phyloP scores from a whole-genome alignment of 768 basidiomycete genomes.

The Suillus sp. region DNA sequence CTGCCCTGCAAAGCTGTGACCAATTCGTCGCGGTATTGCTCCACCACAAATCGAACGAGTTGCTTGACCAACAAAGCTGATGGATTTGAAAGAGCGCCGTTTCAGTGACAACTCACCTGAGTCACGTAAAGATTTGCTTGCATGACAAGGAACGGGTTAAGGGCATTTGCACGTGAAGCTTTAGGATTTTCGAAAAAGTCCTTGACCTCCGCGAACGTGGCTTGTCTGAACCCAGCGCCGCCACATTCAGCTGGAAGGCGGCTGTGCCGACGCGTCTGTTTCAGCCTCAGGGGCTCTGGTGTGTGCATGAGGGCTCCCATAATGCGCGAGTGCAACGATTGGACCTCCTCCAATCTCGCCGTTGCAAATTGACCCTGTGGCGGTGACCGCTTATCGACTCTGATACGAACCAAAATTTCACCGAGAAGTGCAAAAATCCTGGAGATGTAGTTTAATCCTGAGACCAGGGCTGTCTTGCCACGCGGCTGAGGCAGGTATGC shows the following conservation, averaged over 20 bases:
- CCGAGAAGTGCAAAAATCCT: slow-evolving; percentile 85
- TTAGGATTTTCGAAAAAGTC: slow-evolving; percentile 93
- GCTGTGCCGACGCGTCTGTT: slow-evolving; percentile 51
- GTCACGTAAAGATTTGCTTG: slow-evolving; percentile 93
- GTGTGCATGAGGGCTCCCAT: slow-evolving; percentile 72
- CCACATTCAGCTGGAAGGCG: slow-evolving; percentile 61
- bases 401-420: slow-evolving; percentile 84
- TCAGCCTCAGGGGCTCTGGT: slow-evolving; percentile 75
- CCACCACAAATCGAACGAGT: slow-evolving; percentile 90
- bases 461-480: slow-evolving; percentile 81
- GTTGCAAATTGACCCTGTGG: slow-evolving; percentile 86
- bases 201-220: slow-evolving; percentile 85
- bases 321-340: slow-evolving; percentile 76
- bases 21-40: slow-evolving; percentile 90
- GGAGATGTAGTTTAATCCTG: slow-evolving; percentile 85
- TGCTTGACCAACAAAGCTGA: slow-evolving; percentile 52
- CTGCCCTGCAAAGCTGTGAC: slow-evolving; percentile 65
- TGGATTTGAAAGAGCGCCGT: neutral
- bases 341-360: slow-evolving; percentile 81
- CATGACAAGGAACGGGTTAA: slow-evolving; percentile 90
- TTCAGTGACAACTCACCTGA: slow-evolving; percentile 54
- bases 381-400: slow-evolving; percentile 84
- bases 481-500: slow-evolving; percentile 87
- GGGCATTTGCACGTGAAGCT: slow-evolving; percentile 79
- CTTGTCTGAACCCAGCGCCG: slow-evolving; percentile 74